A percentile compares a stretch with the other conserved stretches of the same genome.
Conservation (phyloP, 495 filamentous ascomycete species). For the Apiosordaria backusii region DNA sequence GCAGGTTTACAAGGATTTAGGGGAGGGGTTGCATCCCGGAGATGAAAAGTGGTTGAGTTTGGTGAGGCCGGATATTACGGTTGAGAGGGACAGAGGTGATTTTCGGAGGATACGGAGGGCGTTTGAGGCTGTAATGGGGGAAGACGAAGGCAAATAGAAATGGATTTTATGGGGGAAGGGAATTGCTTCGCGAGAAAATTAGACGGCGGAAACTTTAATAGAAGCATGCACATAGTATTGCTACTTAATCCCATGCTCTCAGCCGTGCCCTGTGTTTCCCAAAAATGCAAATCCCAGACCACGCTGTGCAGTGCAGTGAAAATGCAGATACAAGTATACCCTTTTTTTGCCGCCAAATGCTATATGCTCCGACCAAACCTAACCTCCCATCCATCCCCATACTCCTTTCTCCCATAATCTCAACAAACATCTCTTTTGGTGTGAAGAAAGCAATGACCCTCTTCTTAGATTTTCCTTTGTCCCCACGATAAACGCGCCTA, state of each 20-base stretch:
- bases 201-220: no score
- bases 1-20: constrained; percentile 28
- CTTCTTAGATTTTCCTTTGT: no score
- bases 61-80: constrained; percentile 9
- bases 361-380: neutral
- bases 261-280: no score
- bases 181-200: no score
- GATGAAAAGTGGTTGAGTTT: constrained; percentile 27
- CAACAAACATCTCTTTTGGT: neutral
- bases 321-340: neutral
- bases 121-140: constrained; percentile 12
- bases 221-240: neutral
- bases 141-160: neutral
- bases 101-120: constrained; percentile 17
- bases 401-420: neutral
- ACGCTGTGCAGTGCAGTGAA: neutral
- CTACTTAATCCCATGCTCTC: neutral
- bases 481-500: no score
- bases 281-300: neutral
- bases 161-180: no score
- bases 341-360: no score
- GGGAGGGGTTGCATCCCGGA: constrained; percentile 21
- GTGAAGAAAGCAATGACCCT: no score
- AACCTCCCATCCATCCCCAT: neutral
- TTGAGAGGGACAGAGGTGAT: constrained; percentile 7